A percentile compares a stretch with the other conserved stretches of the same genome.
phyloP scores from a whole-genome alignment of 2,329 filamentous ascomycete species.

The Aspergillus thermomutatus region DNA sequence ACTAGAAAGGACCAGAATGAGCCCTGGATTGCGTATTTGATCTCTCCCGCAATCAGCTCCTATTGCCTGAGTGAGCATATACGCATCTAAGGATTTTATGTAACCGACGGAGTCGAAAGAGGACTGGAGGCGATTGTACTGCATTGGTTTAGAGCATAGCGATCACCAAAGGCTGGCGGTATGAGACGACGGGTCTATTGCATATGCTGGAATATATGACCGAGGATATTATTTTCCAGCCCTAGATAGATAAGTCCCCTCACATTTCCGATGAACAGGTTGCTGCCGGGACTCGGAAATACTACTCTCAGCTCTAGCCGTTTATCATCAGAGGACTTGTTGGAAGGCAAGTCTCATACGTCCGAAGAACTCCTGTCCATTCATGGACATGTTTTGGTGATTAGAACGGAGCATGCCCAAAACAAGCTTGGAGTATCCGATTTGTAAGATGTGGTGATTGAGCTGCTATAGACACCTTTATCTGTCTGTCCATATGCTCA shows the following conservation, averaged over 20 bases:
- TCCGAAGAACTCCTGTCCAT: neutral
- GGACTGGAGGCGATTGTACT: neutral
- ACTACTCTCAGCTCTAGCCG: neutral
- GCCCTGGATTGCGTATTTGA: neutral
- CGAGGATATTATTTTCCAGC: neutral
- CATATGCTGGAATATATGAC: neutral
- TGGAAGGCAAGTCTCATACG: neutral
- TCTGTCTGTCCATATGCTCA: neutral
- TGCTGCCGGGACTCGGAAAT: neutral
- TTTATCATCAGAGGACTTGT: too few relatives aligned
- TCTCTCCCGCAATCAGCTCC: neutral
- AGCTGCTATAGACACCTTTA: neutral
- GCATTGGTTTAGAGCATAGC: neutral
- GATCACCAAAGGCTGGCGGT: neutral
- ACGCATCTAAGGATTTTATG: neutral
- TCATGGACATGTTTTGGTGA: neutral
- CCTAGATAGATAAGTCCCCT: neutral
- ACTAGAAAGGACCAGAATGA: neutral
- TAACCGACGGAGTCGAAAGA: neutral
- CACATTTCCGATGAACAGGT: too few relatives aligned
- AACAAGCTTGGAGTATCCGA: neutral
- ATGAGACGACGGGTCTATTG: neutral
- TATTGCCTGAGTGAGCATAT: neutral
- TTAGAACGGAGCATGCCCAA: neutral
- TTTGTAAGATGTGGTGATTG: neutral